phyloP scores from a whole-genome alignment of 768 basidiomycete genomes.

The Artomyces pyxidatus region DNA sequence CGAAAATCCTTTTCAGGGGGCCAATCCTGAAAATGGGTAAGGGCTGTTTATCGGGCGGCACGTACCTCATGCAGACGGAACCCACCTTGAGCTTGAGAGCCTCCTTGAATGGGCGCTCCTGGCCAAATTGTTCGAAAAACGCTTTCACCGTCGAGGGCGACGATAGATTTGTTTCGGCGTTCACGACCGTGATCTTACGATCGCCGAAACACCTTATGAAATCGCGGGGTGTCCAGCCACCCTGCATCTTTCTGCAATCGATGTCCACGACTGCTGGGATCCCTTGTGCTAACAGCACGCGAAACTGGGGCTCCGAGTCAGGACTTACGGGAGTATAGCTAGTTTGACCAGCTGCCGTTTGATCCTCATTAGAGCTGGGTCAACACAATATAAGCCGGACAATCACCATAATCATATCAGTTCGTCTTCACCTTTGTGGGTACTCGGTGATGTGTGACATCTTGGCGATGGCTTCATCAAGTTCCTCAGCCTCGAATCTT shows the following conservation, averaged over 20 bases:
- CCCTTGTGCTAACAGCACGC: too few relatives aligned
- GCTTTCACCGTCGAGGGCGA: background rate
- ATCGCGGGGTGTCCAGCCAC: background rate
- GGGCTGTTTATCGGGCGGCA: too few relatives aligned
- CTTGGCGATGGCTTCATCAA: background rate
- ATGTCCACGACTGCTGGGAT: background rate
- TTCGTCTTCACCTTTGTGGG: too few relatives aligned
- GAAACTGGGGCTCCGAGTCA: too few relatives aligned
- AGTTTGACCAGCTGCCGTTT: too few relatives aligned
- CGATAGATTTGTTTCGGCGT: background rate
- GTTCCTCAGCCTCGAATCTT: conserved; percentile 19
- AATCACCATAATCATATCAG: background rate
- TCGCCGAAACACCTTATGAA: background rate
- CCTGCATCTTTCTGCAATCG: too few relatives aligned
- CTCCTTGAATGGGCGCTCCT: conserved; percentile 29
- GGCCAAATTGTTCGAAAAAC: background rate
- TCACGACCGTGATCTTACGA: background rate
- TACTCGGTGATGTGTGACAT: too few relatives aligned
- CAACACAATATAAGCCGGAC: background rate
- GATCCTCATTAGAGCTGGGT: too few relatives aligned
- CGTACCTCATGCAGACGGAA: too few relatives aligned
- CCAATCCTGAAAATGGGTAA: conserved; percentile 62
- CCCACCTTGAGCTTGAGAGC: conserved; percentile 65
- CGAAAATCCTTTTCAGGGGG: conserved; percentile 83
- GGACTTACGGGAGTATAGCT: background rate